Base-by-base conservation (phyloP, 805 yeast genomes). In the Brettanomyces custersianus region DNA sequence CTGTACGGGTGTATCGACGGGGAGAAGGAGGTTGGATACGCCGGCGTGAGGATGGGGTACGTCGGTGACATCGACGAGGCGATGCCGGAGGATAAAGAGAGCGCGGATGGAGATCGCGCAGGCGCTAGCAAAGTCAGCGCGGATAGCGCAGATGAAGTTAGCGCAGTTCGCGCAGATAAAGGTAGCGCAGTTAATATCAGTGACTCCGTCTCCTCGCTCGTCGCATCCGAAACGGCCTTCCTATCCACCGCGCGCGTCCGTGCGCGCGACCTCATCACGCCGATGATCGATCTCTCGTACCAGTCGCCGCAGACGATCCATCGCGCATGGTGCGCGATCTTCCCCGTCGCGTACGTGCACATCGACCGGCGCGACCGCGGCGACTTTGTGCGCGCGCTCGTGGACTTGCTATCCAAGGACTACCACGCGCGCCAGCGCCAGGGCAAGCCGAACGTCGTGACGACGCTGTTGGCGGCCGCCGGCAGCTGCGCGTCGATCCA, bases 341-440 rank as follows among this genome's bases (percentile, higher is more conserved):
- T 92, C 67, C 95, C 95, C 1, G 70, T 76, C 27, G 84, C 87
- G 0, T 86, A 81, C 59, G 55, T 68, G 27, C 72, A 87, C 2
- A 72, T 90, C 36, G 81, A 88, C 9, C 69, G 77, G 19, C 77
- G 90, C 36, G 95, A 88, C 40, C 77, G 80, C 45, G 74, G 80
- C 38, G 95, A 87, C 29, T 80, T 92, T 54, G 72, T 86, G n/a
- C 77, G 92, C 37, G 74, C 83, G 12, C 65, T 90, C 45, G 86
- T 86, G 12, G 70, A 81, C 0, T 62, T 92, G 31, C 60, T 92
- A 31, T 81, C 96, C 0, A 86, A 85, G 51, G 97, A 92, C 44
- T 94, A 85, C 51, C 96, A 90, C 50, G 74, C 79, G n/a, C 72
- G 95, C 32, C 98, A 94, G 60, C 76, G 81, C 32, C 92, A 85